These are phyloP conservation scores for Bocquillonia castaneifolia DNA, from an alignment of 441 rosid species.

Conservation along the genomic window DNA sequence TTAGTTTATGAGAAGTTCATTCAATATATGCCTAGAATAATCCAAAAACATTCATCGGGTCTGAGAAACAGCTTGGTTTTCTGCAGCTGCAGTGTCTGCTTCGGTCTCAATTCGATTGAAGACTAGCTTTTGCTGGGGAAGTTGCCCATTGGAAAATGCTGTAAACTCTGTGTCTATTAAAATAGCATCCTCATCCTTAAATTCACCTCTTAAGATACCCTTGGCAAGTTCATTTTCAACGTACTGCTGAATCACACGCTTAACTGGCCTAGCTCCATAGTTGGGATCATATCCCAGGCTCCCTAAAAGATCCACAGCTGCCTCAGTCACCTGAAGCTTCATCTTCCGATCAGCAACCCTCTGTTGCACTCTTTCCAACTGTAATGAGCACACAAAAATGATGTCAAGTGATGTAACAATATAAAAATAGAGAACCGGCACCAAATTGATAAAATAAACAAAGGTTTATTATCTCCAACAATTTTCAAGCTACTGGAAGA, in stretches of 20 bases:
- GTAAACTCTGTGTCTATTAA: constrained; percentile 64
- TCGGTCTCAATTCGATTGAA: constrained; percentile 45
- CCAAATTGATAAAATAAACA: neutral
- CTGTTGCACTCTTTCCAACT: constrained; percentile 92
- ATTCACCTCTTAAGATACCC: constrained; percentile 88
- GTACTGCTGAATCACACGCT: constrained; percentile 89
- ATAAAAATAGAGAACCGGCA: neutral
- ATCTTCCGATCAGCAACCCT: constrained; percentile 85
- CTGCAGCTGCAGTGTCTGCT: constrained; percentile 32
- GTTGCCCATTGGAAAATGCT: constrained; percentile 65
- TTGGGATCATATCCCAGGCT: constrained; percentile 89
- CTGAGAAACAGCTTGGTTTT: constrained; percentile 32
- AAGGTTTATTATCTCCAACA: neutral
- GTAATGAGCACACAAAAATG: constrained; percentile 25
- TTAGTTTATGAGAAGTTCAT: neutral
- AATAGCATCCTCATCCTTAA: constrained; percentile 71
- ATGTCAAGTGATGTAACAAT: neutral
- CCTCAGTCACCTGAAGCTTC: constrained; percentile 60
- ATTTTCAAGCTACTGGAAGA: neutral
- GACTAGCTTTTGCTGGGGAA: constrained; percentile 77
- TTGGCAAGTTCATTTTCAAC: constrained; percentile 94
- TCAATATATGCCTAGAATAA: neutral
- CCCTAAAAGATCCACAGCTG: constrained; percentile 74
- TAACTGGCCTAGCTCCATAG: constrained; percentile 98
- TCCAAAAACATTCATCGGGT: constrained; percentile 19